Percentiles rank a stretch among this genome's conserved stretches.
phyloP scores from a whole-genome alignment of 495 filamentous ascomycete genomes.

The Aspergillus sclerotioniger region DNA sequence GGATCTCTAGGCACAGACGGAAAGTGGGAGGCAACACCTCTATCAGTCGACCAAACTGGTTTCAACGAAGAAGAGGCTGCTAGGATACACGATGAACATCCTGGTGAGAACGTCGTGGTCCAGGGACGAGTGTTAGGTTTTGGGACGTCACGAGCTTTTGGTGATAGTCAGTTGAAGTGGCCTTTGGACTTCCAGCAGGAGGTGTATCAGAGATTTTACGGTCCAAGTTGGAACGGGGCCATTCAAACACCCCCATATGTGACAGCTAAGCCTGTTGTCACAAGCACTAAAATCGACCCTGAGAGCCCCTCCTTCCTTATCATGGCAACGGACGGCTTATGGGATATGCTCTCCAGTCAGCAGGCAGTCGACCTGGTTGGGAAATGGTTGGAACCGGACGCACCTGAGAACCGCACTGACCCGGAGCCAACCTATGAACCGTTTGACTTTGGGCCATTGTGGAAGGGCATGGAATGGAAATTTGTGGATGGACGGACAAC shows the following conservation, averaged over 20 bases:
- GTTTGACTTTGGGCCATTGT: constrained; percentile 30
- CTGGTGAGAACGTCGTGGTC: constrained; percentile 54
- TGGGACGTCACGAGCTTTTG: constrained; percentile 59
- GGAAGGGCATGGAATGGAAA: constrained; percentile 16
- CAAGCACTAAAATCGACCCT: constrained; percentile 49
- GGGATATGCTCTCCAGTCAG: constrained; percentile 58
- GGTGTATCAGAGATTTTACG: constrained; percentile 46
- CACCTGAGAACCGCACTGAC: constrained; percentile 10
- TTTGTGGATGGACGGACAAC: constrained; percentile 42
- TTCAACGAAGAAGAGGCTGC: constrained; percentile 50
- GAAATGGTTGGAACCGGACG: constrained; percentile 46
- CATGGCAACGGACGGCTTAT: constrained; percentile 63
- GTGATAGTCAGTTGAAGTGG: constrained; percentile 66
- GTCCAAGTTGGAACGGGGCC: constrained; percentile 39
- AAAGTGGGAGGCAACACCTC: constrained; percentile 46
- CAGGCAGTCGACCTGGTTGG: constrained; percentile 59
- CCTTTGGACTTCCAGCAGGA: constrained; percentile 42
- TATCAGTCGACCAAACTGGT: constrained; percentile 61
- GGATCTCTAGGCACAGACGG: constrained; percentile 46
- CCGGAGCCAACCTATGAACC: constrained; percentile 20
- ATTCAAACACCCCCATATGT: constrained; percentile 61
- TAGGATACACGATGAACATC: constrained; percentile 54
- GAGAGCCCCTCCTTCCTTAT: constrained; percentile 56
- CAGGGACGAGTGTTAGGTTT: constrained; percentile 57
- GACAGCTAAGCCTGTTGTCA: constrained; percentile 63